A percentile compares a stretch with the other conserved stretches of the same genome.
phyloP scores from a whole-genome alignment of 163 green algal genomes.

The Scenedesmus sp. region DNA sequence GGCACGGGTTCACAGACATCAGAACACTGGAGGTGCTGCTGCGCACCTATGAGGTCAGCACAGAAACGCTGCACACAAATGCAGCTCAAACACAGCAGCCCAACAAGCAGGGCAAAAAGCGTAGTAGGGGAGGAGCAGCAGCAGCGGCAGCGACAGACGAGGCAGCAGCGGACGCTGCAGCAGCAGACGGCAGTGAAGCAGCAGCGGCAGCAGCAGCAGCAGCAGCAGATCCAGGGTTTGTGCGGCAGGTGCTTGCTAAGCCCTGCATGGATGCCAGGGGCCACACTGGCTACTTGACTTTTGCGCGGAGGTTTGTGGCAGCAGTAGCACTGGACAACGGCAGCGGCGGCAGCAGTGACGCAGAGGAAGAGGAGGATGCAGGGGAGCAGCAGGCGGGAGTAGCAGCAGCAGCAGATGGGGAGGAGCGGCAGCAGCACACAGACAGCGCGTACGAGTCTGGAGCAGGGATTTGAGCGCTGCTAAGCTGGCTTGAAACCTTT shows the following conservation, averaged over 20 bases:
- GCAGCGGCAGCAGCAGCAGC: conserved; percentile 37
- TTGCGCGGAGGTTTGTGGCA: conserved; percentile 67
- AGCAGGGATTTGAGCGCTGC: not conserved
- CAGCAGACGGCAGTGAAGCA: conserved; percentile 7
- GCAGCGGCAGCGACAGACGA: not conserved
- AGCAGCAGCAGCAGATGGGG: conserved; percentile 13
- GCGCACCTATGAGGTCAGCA: conserved; percentile 74
- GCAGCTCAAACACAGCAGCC: conserved; percentile 14
- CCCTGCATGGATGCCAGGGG: conserved; percentile 60
- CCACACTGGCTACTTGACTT: conserved; percentile 71
- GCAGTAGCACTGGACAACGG: not conserved
- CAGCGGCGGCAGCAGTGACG: conserved; percentile 11
- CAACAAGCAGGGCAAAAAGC: conserved; percentile 38
- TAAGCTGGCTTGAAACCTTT: no score
- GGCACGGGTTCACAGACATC: conserved; percentile 80
- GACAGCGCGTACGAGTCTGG: not conserved
- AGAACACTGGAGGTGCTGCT: conserved; percentile 90
- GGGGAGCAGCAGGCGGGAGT: not conserved
- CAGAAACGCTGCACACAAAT: conserved; percentile 18
- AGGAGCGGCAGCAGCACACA: not conserved
- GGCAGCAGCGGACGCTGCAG: conserved; percentile 44
- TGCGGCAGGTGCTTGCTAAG: conserved; percentile 46
- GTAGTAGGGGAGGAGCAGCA: conserved; percentile 6
- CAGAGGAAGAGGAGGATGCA: not conserved
- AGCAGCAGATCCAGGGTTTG: not conserved